Conservation (phyloP, 139 green algal genomes). For the Picochlorum sp. region DNA sequence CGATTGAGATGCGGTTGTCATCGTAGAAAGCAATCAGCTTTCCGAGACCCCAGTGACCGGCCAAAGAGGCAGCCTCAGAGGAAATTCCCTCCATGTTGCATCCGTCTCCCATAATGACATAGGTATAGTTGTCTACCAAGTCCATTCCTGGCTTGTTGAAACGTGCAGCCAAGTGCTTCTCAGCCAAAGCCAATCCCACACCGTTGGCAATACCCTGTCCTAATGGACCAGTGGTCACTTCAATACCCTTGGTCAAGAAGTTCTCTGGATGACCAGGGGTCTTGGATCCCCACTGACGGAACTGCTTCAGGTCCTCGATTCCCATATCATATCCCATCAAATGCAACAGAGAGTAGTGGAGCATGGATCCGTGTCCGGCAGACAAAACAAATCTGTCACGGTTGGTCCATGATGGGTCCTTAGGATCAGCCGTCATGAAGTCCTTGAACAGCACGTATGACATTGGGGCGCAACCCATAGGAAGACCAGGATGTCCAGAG, state of each 20-base stretch:
- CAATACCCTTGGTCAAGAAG: slow-evolving; percentile 88
- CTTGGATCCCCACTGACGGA: slow-evolving; percentile 88
- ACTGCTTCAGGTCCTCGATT: slow-evolving; percentile 91
- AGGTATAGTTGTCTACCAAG: slow-evolving; percentile 99
- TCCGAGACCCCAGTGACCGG: slow-evolving; percentile 96
- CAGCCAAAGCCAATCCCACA: slow-evolving; percentile 85
- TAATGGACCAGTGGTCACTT: slow-evolving; percentile 97
- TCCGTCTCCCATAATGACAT: slow-evolving; percentile 95
- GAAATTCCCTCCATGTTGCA: slow-evolving; percentile 99
- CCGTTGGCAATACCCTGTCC: slow-evolving; percentile 94
- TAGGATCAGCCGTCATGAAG: slow-evolving; percentile 91
- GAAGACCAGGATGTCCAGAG: slow-evolving; percentile 89
- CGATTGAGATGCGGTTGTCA: slow-evolving; percentile 99
- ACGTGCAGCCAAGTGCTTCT: slow-evolving; percentile 89
- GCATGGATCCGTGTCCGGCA: slow-evolving; percentile 97
- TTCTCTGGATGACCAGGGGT: slow-evolving; percentile 98
- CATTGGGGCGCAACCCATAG: slow-evolving; percentile 97
- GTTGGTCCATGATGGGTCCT: slow-evolving; percentile 90
- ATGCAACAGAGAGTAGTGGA: slow-evolving; percentile 96
- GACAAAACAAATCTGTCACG: slow-evolving; percentile 98
- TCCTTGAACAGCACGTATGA: slow-evolving; percentile 93
- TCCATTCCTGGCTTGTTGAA: slow-evolving; percentile 95
- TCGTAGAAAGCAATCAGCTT: slow-evolving; percentile 99
- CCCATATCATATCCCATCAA: slow-evolving; percentile 82
- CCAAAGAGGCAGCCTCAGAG: slow-evolving; percentile 91